phyloP scores from a whole-genome alignment of 257 asterid species.

The Nicotiana obtusifolia region DNA sequence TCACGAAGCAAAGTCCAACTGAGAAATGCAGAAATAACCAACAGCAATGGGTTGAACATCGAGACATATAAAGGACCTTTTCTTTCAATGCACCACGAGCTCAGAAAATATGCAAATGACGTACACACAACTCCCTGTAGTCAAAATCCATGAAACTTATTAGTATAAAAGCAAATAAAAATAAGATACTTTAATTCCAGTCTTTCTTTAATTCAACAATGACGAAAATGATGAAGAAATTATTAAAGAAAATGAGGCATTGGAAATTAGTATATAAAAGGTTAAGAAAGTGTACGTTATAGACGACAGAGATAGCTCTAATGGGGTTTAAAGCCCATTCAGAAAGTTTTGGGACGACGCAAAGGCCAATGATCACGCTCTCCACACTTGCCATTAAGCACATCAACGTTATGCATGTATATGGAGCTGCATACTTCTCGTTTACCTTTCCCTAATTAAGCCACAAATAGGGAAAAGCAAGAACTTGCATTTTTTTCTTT shows the following conservation, averaged over 20 bases:
- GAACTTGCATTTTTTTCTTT: neutral
- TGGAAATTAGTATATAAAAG: too few species aligned
- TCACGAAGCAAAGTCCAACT: conserved; percentile 79
- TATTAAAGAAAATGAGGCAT: neutral
- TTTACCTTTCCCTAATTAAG: conserved; percentile 44
- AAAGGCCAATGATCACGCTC: conserved; percentile 46
- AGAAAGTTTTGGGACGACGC: conserved; percentile 43
- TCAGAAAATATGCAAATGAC: neutral
- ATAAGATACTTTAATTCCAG: neutral
- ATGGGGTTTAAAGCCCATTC: conserved; percentile 64
- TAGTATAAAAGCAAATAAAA: neutral
- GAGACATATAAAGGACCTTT: conserved; percentile 8
- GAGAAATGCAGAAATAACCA: conserved; percentile 67
- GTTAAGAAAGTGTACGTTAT: conserved; percentile 31
- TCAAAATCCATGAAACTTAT: neutral
- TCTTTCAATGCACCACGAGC: conserved; percentile 2
- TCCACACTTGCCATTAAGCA: conserved; percentile 73
- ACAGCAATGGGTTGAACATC: conserved; percentile 72
- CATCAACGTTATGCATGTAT: conserved; percentile 69
- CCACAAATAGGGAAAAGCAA: neutral
- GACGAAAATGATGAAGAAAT: neutral
- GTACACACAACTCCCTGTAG: conserved; percentile 1
- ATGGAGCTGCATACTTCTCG: conserved; percentile 54
- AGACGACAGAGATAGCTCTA: conserved; percentile 51
- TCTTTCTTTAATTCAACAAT: neutral